Evolutionary conservation across 768 basidiomycete genomes (phyloP), one percentile per base, ranked within the genome.

Genomic region (Tulasnella sp.): DNA sequence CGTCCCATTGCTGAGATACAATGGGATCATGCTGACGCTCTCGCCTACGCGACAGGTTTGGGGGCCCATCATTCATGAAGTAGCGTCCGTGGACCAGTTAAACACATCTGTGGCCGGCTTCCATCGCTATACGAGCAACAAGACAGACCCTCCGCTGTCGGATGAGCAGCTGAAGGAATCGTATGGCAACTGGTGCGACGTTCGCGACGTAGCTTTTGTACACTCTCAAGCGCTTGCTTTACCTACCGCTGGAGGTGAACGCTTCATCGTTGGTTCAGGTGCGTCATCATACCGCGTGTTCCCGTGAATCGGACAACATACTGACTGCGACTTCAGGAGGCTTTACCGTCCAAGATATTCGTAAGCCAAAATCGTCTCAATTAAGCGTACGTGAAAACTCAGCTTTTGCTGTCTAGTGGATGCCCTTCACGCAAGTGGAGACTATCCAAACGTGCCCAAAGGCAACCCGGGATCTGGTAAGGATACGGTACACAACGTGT

Each of bases 11-110:
- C 14, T 70, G 7, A 62, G 6, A 6, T 32, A 16, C 59, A 14
- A 14, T 22, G 22, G 32, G 4, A 16, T 35, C 2, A 29, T 40
- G 22, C 35, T 72, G 37, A 29, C 62, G 52, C 7, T 8, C 16
- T 29, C 37, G 29, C 12, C 62, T 29, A 26, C 22, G 36, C 37
- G 29, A 26, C 62, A 76, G 75, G 77, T 81, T 37, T 77, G 79
- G 34, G 81, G 81, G 17, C 81, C 80, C 2, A 76, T 81, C 67
- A 78, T 82, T 37, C 82, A 83, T 74, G 75, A 82, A 42, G 77
- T 77, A 64, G 72, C 77, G 12, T 76, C 74, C n/a, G 75, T 78
- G 17, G 78, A 79, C 17, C 71, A 75, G 37, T 78, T 83, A 73
- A 83, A 83, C 78, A 81, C 80, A 17, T 72, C 71, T 11, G 36